phyloP scores from a whole-genome alignment of 2,329 filamentous ascomycete species.

The Drechslerella dactyloides region DNA sequence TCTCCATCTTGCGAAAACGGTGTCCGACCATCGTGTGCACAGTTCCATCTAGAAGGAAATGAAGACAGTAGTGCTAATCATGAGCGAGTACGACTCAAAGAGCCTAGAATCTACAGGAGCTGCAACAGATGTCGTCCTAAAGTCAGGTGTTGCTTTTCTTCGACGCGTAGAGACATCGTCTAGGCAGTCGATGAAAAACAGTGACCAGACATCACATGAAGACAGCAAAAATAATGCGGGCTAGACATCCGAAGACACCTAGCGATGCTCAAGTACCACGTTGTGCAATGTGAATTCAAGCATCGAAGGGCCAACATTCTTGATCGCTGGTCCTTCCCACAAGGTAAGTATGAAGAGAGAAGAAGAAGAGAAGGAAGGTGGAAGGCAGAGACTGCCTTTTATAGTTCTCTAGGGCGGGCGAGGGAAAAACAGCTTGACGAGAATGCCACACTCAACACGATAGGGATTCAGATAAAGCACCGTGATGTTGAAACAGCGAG shows the following conservation, averaged over 20 bases:
- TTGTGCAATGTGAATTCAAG: slow-evolving; percentile 22
- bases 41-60: too few species aligned
- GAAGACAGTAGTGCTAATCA: too few species aligned
- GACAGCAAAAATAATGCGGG: slow-evolving; percentile 23
- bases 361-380: too few species aligned
- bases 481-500: too few species aligned
- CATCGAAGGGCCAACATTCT: neutral
- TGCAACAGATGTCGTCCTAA: too few species aligned
- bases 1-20: too few species aligned
- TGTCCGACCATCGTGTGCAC: too few species aligned
- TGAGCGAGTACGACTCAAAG: too few species aligned
- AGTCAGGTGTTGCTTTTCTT: neutral
- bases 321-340: slow-evolving; percentile 1
- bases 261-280: slow-evolving; percentile 6
- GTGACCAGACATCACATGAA: neutral
- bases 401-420: slow-evolving; percentile 7
- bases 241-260: slow-evolving; percentile 26
- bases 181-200: slow-evolving; percentile 14
- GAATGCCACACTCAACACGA: too few species aligned
- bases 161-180: slow-evolving; percentile 5
- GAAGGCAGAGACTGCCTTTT: neutral
- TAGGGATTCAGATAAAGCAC: too few species aligned
- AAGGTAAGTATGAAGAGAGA: slow-evolving; percentile 36
- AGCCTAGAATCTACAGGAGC: too few species aligned
- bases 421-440: slow-evolving; percentile 26